Evolutionary conservation across 2,329 filamentous ascomycete species (phyloP), one percentile per base, ranked within the genome.

Genomic region (Graphiopsis chlorocephala): DNA sequence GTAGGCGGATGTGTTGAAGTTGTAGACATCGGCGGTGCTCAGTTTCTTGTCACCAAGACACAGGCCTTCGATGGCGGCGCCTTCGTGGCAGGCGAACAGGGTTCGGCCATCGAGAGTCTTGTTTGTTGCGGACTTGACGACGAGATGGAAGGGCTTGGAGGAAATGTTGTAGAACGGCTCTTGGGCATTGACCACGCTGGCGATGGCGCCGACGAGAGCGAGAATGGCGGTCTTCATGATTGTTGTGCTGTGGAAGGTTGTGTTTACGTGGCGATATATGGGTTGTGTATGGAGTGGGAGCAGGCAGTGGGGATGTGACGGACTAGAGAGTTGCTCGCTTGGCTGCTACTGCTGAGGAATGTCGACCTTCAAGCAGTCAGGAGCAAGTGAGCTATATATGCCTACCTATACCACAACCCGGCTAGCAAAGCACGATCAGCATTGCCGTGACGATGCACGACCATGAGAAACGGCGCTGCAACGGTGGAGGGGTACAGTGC

Each of bases 61-160:
- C 63, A 83, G 77, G 12, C 74, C 77, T 69, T 83, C 81, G 61
- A 83, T 81, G 4, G 77, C 81, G 23, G 82, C 81, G 31, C 82
- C 82, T 65, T 78, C 75, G 69, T 83, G 81, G 72, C 81, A 84
- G 63, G 81, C 71, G 5, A 69, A 70, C 17, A 83, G 76, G 7
- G 74, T 72, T 14, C 71, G 55, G 63, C 77, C 77, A 57, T 82
- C 76, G 61, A 78, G 67, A 1, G 75, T 73, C 5, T 69, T 66
- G 64, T 82, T 78, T 23, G n/a, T 58, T 1, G 71, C 58, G 25
- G 80, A 80, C 35, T 72, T 61, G 45, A 82, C 65, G 50, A 78
- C 68, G 25, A 84, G 76, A 31, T 76, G 64, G 75, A 84, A 84
- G 15, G 81, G 79, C 25, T 73, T 73, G 11, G 81, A 80, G 61